Percentiles rank a stretch among this genome's conserved stretches.
Conservation (phyloP, 23 red algal genomes). For the Gracilaria vermiculophylla region DNA sequence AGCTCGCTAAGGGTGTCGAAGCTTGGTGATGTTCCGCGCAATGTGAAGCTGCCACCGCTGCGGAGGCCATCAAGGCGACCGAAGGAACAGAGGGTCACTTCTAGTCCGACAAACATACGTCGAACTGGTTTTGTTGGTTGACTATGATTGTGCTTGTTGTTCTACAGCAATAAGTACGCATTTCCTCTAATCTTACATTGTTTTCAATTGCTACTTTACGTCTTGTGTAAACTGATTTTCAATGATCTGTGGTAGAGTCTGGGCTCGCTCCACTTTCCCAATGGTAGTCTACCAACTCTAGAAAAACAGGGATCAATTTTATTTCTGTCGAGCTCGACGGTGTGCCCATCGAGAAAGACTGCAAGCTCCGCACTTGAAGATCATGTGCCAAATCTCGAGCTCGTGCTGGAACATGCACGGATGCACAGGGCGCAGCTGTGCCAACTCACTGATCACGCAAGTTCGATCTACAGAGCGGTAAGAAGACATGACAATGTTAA, state of each 20-base stretch:
- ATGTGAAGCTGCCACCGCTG: conserved; percentile 13
- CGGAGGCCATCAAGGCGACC: neutral
- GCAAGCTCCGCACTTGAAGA: too few species aligned
- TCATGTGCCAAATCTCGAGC: too few species aligned
- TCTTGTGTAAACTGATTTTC: neutral
- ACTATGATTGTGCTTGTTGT: neutral
- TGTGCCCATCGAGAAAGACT: too few species aligned
- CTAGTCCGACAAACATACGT: conserved; percentile 13
- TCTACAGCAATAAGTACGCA: neutral
- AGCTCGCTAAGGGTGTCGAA: neutral
- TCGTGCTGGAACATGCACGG: too few species aligned
- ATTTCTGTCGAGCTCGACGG: too few species aligned
- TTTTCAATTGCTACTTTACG: neutral
- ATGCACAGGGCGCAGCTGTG: neutral
- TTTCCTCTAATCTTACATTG: neutral
- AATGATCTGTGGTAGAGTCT: too few species aligned
- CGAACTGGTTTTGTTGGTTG: neutral
- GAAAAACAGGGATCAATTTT: too few species aligned
- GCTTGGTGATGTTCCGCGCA: conserved; percentile 23
- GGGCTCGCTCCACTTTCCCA: too few species aligned
- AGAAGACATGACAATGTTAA: neutral
- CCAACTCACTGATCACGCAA: neutral
- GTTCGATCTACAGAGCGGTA: neutral
- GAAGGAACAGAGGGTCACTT: neutral
- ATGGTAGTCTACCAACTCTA: too few species aligned